These are phyloP conservation scores for Colletotrichum coccodes DNA, from an alignment of 2,329 filamentous ascomycete species.

Conservation along the genomic window DNA sequence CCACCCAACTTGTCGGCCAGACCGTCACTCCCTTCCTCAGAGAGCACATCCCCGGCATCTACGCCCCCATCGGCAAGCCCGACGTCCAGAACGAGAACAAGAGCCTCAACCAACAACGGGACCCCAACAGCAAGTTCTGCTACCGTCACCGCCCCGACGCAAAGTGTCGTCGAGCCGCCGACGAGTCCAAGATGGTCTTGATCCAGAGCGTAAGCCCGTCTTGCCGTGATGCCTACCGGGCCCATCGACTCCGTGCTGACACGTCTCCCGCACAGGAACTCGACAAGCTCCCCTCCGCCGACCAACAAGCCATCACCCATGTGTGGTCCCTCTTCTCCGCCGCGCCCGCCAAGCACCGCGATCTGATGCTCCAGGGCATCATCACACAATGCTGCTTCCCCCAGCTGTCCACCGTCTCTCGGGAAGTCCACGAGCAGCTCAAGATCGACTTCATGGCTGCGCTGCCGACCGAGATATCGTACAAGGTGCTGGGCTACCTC, in stretches of 20 bases:
- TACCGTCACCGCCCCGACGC: conserved; percentile 95
- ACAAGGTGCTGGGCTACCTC: conserved; percentile 91
- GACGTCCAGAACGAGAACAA: conserved; percentile 54
- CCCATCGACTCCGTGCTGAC: conserved; percentile 38
- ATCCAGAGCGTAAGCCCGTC: conserved; percentile 78
- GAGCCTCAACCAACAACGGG: conserved; percentile 38
- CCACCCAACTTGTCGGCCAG: conserved; percentile 75
- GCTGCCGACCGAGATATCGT: conserved; percentile 88
- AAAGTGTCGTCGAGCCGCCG: conserved; percentile 91
- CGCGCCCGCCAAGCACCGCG: conserved; percentile 90
- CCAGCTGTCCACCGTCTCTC: conserved; percentile 91
- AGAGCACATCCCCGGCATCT: conserved; percentile 89
- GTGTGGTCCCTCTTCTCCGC: conserved; percentile 99
- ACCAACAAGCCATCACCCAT: conserved; percentile 95
- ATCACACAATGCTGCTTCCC: conserved; percentile 98
- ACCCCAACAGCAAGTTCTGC: conserved; percentile 89
- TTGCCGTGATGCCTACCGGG: background rate
- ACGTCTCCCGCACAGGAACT: conserved; percentile 69
- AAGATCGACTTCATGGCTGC: conserved; percentile 97
- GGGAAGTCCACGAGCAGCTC: conserved; percentile 91
- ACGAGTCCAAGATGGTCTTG: conserved; percentile 96
- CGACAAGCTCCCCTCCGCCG: conserved; percentile 80
- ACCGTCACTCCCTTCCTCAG: conserved; percentile 89
- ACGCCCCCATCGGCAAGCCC: conserved; percentile 79
- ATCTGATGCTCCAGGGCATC: conserved; percentile 96